Evolutionary conservation across 1,284 basidiomycete species (phyloP), one percentile per base, ranked within the genome.

Genomic region (Rhodotorula sp.): DNA sequence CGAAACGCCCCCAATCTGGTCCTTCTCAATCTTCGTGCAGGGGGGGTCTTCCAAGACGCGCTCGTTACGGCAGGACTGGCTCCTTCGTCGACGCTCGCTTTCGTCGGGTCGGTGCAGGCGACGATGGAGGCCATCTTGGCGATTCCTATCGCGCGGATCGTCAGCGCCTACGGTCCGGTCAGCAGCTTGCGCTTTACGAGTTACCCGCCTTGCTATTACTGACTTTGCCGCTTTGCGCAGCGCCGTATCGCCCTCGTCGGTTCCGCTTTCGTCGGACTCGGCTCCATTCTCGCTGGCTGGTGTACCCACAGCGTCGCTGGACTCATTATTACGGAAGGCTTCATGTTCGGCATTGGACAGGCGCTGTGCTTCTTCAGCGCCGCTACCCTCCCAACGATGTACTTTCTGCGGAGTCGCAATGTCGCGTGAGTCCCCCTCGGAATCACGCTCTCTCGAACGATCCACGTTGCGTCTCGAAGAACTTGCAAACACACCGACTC

Each of bases 21-120:
- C 27, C 32, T 10, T 32, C 24, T 22, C 39, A 3, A 20, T 4
- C 17, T 20, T 27, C 30, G 47, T 20, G 22, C 65, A 66, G 66
- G 68, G 66, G 70, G 70, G 32, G 64, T 72, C 4, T 49, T 66
- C 24, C 71, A 72, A 24, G 67, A 72, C 11, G 71, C 64, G 9
- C 51, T 69, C 4, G 62, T 66, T 4, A 13, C 65, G 2, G n/a
- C 22, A 1, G 60, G 62, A 1, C 46, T 66, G 1, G 64, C 67
- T 1, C 55, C 64, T 0, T 27, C 64, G 0, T 54, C 66, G 0
- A 70, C 61, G 4, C 63, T 73, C 22, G 55, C 72, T 1, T 73
- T 55, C 44, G 59, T 71, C 32, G 72, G 72, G 1, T 53, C 47
- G 2, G 53, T 53, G 1, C 72, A 73, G 36, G 68, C 66, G 1